A percentile compares a stretch with the other conserved stretches of the same genome.
These are phyloP conservation scores for Nothophaeocryptopus gaeumannii DNA, from an alignment of 2,329 filamentous ascomycete genomes.

Conservation along the genomic window DNA sequence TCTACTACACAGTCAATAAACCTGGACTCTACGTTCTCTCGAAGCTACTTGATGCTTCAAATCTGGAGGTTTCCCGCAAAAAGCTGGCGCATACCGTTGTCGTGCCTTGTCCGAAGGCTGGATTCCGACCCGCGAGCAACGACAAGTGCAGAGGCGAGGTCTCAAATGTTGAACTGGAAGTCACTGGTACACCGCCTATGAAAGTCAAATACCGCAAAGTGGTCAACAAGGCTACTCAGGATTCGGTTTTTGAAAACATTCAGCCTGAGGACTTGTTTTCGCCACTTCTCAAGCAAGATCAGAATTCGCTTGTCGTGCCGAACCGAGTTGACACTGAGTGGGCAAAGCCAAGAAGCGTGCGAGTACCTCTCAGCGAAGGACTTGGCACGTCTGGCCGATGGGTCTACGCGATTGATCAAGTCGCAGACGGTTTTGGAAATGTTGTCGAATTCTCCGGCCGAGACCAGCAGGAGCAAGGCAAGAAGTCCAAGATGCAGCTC, in stretches of 20 bases:
- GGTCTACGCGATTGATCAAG: conserved; percentile 88
- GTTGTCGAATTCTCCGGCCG: conserved; percentile 68
- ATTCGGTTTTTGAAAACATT: conserved; percentile 87
- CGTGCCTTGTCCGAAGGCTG: conserved; percentile 78
- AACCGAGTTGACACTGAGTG: conserved; percentile 70
- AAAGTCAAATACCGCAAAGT: conserved; percentile 89
- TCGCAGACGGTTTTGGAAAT: conserved; percentile 88
- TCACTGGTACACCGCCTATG: conserved; percentile 83
- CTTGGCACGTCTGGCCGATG: conserved; percentile 75
- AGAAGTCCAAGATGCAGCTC: conserved; percentile 51
- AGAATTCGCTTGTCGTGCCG: conserved; percentile 53
- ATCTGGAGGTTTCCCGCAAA: conserved; percentile 62
- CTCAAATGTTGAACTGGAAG: conserved; percentile 78
- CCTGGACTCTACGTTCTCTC: conserved; percentile 81
- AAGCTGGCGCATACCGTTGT: conserved; percentile 80
- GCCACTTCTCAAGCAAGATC: conserved; percentile 62
- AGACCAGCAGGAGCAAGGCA: conserved; percentile 57
- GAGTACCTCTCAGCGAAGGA: conserved; percentile 85
- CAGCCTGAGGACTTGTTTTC: conserved; percentile 84
- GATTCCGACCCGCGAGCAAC: conserved; percentile 62
- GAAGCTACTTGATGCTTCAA: conserved; percentile 87
- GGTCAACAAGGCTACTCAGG: conserved; percentile 78
- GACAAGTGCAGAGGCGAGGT: conserved; percentile 83
- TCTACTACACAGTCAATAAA: conserved; percentile 76
- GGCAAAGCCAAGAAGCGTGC: conserved; percentile 72